phyloP scores from a whole-genome alignment of 805 yeast genomes.

The Metschnikowia bowlesiae region DNA sequence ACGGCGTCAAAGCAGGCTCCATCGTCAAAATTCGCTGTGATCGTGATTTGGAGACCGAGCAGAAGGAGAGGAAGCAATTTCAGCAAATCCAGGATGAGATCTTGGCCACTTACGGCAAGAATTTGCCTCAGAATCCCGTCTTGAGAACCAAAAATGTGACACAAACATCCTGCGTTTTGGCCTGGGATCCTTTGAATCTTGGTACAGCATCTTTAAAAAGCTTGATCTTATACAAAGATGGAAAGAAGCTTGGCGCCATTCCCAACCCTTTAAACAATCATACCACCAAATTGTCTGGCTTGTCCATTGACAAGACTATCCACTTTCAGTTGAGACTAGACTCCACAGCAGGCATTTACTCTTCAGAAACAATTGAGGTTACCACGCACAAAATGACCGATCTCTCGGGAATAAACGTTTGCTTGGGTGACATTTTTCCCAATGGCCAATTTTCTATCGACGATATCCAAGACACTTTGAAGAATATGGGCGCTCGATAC shows the following conservation, averaged over 20 bases:
- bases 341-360: slow-evolving; percentile 85
- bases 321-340: slow-evolving; percentile 74
- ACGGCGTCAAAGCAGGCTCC: slow-evolving; percentile 87
- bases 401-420: slow-evolving; percentile 84
- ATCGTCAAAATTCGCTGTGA: slow-evolving; percentile 83
- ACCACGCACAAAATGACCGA: slow-evolving; percentile 96
- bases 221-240: slow-evolving; percentile 72
- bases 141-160: slow-evolving; percentile 74
- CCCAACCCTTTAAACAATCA: slow-evolving; percentile 77
- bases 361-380: slow-evolving; percentile 62
- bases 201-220: slow-evolving; percentile 81
- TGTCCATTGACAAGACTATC: slow-evolving; percentile 80
- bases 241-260: slow-evolving; percentile 68
- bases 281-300: slow-evolving; percentile 84
- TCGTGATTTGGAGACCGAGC: slow-evolving; percentile 65
- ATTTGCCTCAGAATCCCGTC: slow-evolving; percentile 67
- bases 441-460: slow-evolving; percentile 39
- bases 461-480: slow-evolving; percentile 61
- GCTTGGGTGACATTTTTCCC: slow-evolving; percentile 74
- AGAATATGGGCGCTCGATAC: slow-evolving; percentile 70
- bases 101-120: slow-evolving; percentile 63
- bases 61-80: slow-evolving; percentile 54
- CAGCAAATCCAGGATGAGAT: slow-evolving; percentile 68
- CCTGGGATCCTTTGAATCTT: slow-evolving; percentile 83
- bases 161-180: slow-evolving; percentile 90